phyloP scores from a whole-genome alignment of 768 basidiomycete species.

The Agrocybe pediades region DNA sequence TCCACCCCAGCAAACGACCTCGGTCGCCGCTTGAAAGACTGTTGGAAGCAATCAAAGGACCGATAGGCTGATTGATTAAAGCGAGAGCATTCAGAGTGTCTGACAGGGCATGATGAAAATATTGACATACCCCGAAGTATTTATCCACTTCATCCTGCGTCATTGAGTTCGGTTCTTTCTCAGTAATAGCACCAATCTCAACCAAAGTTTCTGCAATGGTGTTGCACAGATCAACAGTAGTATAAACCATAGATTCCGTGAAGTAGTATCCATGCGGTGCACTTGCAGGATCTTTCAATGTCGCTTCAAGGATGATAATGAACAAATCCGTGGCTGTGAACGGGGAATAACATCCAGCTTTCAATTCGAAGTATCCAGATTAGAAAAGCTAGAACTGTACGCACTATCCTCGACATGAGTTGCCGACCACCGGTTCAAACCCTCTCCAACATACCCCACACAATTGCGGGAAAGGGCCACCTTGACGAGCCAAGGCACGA shows the following conservation, averaged over 20 bases:
- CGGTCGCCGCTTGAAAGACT: slow-evolving; percentile 18
- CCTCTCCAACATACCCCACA: slow-evolving; percentile 20
- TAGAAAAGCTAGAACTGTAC: background rate
- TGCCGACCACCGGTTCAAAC: slow-evolving; percentile 20
- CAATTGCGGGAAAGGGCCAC: slow-evolving; percentile 18
- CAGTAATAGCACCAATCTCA: slow-evolving; percentile 12
- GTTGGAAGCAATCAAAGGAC: slow-evolving; percentile 20
- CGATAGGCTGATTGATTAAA: too few species aligned
- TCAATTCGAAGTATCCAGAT: too few species aligned
- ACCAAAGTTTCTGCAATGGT: slow-evolving; percentile 15
- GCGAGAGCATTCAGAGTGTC: too few species aligned
- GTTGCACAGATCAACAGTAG: slow-evolving; percentile 12
- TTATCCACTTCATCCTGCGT: slow-evolving; percentile 18
- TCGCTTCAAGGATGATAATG: slow-evolving; percentile 18
- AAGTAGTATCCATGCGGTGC: slow-evolving; percentile 24
- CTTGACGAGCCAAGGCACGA: slow-evolving; percentile 25
- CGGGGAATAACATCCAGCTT: background rate
- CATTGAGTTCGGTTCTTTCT: slow-evolving; percentile 14
- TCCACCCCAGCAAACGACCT: slow-evolving; percentile 23
- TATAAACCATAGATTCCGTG: slow-evolving; percentile 20
- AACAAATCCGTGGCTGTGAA: slow-evolving; percentile 22
- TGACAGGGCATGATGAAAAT: too few species aligned
- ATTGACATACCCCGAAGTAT: slow-evolving; percentile 21
- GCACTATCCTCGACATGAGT: slow-evolving; percentile 21
- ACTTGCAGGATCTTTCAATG: slow-evolving; percentile 7